A percentile compares a stretch with the other conserved stretches of the same genome.
phyloP scores from a whole-genome alignment of 805 yeast genomes.

The Ascoidea rubescens region DNA sequence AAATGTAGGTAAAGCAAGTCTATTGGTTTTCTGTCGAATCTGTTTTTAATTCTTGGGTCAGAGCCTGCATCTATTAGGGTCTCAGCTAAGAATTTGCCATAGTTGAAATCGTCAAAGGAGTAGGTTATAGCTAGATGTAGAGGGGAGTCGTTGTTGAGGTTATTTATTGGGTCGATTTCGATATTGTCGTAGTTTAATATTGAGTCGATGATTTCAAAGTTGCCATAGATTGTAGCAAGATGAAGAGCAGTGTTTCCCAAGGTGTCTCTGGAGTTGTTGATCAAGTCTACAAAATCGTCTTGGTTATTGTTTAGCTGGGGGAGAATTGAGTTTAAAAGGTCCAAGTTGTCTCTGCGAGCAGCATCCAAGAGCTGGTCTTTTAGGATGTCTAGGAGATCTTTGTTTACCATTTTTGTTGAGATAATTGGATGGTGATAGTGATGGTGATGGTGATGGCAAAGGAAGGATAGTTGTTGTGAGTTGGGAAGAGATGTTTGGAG shows the following conservation, averaged over 20 bases:
- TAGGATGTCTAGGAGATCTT: conserved; percentile 34
- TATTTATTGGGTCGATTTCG: conserved; percentile 72
- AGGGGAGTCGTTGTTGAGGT: conserved; percentile 73
- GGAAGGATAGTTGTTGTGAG: background rate
- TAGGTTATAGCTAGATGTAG: conserved; percentile 76
- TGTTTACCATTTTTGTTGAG: background rate
- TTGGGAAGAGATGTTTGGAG: background rate
- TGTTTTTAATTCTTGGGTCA: conserved; percentile 51
- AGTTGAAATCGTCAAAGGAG: conserved; percentile 69
- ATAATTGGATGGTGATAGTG: background rate
- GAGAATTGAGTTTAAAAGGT: conserved; percentile 47
- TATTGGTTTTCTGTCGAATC: conserved; percentile 57
- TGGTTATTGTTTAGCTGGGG: conserved; percentile 23
- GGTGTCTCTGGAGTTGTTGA: conserved; percentile 63
- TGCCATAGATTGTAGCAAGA: conserved; percentile 68
- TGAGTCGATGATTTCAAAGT: conserved; percentile 73
- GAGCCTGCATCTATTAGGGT: conserved; percentile 86
- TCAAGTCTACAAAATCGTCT: conserved; percentile 26
- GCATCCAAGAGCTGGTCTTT: conserved; percentile 76
- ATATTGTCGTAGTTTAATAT: conserved; percentile 81
- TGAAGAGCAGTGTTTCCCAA: conserved; percentile 75
- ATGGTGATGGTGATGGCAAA: background rate
- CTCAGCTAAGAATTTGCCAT: conserved; percentile 65
- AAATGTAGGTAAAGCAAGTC: conserved; percentile 32
- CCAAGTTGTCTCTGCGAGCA: conserved; percentile 78